A percentile compares a stretch with the other conserved stretches of the same genome.
Conservation (phyloP, 768 basidiomycete species). For the Pleurotus giganteus region DNA sequence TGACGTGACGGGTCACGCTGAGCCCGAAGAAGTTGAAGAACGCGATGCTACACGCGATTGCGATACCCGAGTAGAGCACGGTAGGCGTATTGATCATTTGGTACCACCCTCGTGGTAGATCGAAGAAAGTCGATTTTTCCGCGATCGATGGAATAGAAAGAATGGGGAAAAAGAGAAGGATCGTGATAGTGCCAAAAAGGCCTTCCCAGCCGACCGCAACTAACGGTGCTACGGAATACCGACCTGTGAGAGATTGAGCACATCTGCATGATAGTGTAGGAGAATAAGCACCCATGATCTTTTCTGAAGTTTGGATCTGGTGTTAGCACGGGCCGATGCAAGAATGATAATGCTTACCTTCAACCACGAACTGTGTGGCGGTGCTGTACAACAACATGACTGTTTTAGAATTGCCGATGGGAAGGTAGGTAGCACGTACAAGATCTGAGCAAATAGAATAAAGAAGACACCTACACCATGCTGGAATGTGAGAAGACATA, state of each 20-base stretch:
- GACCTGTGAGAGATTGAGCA: constrained; percentile 28
- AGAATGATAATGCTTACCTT: constrained; percentile 39
- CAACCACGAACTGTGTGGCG: constrained; percentile 90
- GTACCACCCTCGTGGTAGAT: constrained; percentile 84
- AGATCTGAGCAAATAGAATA: constrained; percentile 91
- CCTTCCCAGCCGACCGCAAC: constrained; percentile 96
- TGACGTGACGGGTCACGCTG: constrained; percentile 90
- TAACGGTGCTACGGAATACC: constrained; percentile 83
- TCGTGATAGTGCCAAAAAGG: constrained; percentile 81
- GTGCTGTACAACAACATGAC: constrained; percentile 47
- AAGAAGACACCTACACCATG: constrained; percentile 73
- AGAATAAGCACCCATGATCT: constrained; percentile 66
- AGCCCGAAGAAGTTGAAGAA: constrained; percentile 89
- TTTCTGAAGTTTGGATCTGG: constrained; percentile 48
- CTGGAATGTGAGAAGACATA: constrained; percentile 16
- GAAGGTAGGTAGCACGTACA: constrained; percentile 51
- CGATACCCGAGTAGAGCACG: constrained; percentile 66
- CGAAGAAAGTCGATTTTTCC: constrained; percentile 71
- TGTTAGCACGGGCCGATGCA: constrained; percentile 10
- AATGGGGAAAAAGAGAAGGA: constrained; percentile 77
- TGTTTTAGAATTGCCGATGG: not conserved
- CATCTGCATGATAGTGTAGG: not conserved
- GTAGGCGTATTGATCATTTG: constrained; percentile 81
- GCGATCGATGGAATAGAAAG: constrained; percentile 69
- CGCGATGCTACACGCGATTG: constrained; percentile 74